Base-by-base conservation (phyloP, 768 basidiomycete species). In the Suillus weaverae region DNA sequence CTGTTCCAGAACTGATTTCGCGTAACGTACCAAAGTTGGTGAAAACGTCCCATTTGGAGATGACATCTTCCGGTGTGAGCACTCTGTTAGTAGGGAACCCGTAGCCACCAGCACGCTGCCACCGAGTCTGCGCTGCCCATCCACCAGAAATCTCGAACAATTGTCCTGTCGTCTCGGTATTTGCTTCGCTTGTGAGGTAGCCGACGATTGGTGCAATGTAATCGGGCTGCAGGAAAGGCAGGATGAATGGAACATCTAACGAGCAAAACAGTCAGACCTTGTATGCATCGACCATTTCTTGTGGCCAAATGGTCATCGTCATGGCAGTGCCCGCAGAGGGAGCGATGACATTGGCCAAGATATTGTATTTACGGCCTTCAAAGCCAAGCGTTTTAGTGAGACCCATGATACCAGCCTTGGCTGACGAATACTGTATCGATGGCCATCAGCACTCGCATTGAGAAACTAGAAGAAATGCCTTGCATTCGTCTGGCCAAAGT, bases 401-500 rank as follows among this genome's bases (percentile, higher is more conserved):
- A 62, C 94, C 94, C 67, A 93, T 89, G 70, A 99, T 92, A 26
- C 86, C 95, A 64, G 94, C 90, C 76, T 98, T 99, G 7, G 95
- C 97, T 4, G 96, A 89, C 14, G 93, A 89, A 76, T 98, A 98
- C 87, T 91, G 62, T 11, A 33, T 65, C 46, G 57, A 55, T 16
- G 14, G 0, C 7, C 7, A 35, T 70, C 41, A 68, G 54, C 14
- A 38, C 10, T 57, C 4, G 38, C n/a, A 55, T 36, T 32, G 33
- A 46, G 61, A 6, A 32, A 43, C 39, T 26, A 26, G 0, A 38
- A 64, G 9, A 61, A 5, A 16, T 54, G 44, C 16, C 84, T 66
- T 68, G 88, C 90, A 72, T 97, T 97, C 39, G 93, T 91, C 76
- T 98, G 95, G 30, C 97, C 96, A 73, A 96, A 94, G 79, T 97